Percentiles rank a stretch among this genome's conserved stretches.
Evolutionary conservation across 352 stramenopile genomes (phyloP).

Genomic region (Phytophthora crassamura): DNA sequence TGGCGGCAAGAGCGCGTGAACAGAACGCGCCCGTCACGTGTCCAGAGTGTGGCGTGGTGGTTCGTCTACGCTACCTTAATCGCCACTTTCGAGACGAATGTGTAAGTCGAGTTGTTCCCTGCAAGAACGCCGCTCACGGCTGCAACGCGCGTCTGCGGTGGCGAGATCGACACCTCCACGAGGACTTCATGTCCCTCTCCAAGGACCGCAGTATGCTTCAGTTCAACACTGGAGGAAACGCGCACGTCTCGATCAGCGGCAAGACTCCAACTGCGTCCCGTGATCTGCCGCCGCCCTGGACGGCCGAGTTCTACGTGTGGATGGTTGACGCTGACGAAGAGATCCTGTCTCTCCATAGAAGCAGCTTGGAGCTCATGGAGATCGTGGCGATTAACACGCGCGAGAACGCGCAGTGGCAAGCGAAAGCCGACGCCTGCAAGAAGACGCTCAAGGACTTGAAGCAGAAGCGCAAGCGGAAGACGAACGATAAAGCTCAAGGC

Average conservation of each 20-base stretch:
- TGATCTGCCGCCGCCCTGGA: conserved; percentile 73
- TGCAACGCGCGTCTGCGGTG: conserved; percentile 64
- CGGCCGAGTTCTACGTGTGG: conserved; percentile 74
- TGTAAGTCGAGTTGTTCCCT: conserved; percentile 67
- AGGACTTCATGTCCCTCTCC: conserved; percentile 60
- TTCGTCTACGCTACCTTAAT: conserved; percentile 48
- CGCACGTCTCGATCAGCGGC: conserved; percentile 50
- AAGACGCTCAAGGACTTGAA: conserved; percentile 59
- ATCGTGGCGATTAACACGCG: conserved; percentile 38
- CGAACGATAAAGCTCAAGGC: conserved; percentile 30
- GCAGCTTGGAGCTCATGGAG: conserved; percentile 52
- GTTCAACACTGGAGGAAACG: conserved; percentile 55
- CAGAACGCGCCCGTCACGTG: conserved; percentile 57
- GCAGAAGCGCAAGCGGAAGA: conserved; percentile 39
- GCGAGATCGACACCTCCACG: conserved; percentile 74
- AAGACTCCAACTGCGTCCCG: conserved; percentile 4
- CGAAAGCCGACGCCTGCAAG: conserved; percentile 57
- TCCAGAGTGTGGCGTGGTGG: conserved; percentile 53
- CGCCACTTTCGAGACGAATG: conserved; percentile 57
- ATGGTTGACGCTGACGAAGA: conserved; percentile 57
- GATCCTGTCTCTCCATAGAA: conserved; percentile 52
- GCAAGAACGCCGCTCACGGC: conserved; percentile 72
- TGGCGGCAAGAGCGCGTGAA: conserved; percentile 53
- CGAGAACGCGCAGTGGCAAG: conserved; percentile 51
- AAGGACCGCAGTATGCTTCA: conserved; percentile 56